Conservation (phyloP, 352 stramenopile species). For the Phytophthora constricta region DNA sequence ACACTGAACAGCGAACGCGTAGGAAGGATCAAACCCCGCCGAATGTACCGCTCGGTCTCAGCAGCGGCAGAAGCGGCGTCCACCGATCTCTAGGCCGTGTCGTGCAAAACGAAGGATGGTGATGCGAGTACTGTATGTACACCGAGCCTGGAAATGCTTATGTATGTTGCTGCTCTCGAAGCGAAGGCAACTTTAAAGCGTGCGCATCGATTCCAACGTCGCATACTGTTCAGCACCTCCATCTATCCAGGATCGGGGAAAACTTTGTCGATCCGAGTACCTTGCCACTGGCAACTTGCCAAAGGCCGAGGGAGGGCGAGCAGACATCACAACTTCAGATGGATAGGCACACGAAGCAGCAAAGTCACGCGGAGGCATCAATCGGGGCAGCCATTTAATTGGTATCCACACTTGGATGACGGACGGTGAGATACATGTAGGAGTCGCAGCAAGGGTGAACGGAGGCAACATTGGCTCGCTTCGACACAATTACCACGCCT, state of each 20-base stretch:
- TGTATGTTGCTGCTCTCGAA: too few relatives aligned
- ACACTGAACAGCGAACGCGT: neutral
- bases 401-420: neutral
- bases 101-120: neutral
- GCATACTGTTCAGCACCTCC: too few relatives aligned
- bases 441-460: too few relatives aligned
- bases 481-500: too few relatives aligned
- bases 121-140: too few relatives aligned
- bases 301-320: neutral
- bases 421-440: too few relatives aligned
- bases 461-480: too few relatives aligned
- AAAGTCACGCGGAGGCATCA: constrained; percentile 22
- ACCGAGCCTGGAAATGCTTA: too few relatives aligned
- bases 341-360: constrained; percentile 20
- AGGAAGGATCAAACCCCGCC: neutral
- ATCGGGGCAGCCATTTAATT: constrained; percentile 16
- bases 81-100: neutral
- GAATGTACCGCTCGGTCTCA: neutral
- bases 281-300: neutral
- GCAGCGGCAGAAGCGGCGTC: neutral
- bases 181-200: too few relatives aligned
- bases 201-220: too few relatives aligned
- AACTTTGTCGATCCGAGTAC: neutral
- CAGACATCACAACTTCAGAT: constrained; percentile 15
- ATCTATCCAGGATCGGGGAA: constrained; percentile 1